These are phyloP conservation scores for Lodderomyces parapsilosis DNA, from an alignment of 1,139 yeast genomes.

Conservation along the genomic window DNA sequence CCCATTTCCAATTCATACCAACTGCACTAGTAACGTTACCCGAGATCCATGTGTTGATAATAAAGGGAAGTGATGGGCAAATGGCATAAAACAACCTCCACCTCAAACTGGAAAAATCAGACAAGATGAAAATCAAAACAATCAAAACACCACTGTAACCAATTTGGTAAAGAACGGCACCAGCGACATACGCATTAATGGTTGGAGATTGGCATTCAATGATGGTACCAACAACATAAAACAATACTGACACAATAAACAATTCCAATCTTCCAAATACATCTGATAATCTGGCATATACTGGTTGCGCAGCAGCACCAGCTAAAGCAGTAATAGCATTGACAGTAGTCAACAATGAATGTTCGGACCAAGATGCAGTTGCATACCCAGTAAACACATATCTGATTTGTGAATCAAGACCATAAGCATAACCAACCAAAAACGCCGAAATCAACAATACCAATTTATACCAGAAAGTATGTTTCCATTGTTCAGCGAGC, in stretches of 20 bases:
- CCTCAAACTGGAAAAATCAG: conserved; percentile 65
- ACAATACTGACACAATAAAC: conserved; percentile 50
- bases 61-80: conserved; percentile 66
- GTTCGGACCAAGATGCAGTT: conserved; percentile 53
- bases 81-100: conserved; percentile 68
- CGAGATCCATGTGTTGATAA: conserved; percentile 75
- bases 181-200: conserved; percentile 69
- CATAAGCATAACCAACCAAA: conserved; percentile 62
- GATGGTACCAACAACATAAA: conserved; percentile 69
- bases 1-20: conserved; percentile 47
- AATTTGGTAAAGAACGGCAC: conserved; percentile 66
- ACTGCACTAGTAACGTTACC: conserved; percentile 51
- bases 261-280: conserved; percentile 67
- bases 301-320: conserved; percentile 72
- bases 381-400: conserved; percentile 52
- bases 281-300: conserved; percentile 69
- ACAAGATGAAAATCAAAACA: conserved; percentile 54
- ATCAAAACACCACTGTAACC: conserved; percentile 69
- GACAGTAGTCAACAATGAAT: conserved; percentile 64
- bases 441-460: conserved; percentile 52
- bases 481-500: conserved; percentile 28
- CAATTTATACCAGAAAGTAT: conserved; percentile 24
- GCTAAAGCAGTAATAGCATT: conserved; percentile 62
- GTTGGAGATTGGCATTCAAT: conserved; percentile 67
- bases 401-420: conserved; percentile 60